These are phyloP conservation scores for Tetradesmus lagerheimii DNA, from an alignment of 139 green algal genomes.

Conservation along the genomic window DNA sequence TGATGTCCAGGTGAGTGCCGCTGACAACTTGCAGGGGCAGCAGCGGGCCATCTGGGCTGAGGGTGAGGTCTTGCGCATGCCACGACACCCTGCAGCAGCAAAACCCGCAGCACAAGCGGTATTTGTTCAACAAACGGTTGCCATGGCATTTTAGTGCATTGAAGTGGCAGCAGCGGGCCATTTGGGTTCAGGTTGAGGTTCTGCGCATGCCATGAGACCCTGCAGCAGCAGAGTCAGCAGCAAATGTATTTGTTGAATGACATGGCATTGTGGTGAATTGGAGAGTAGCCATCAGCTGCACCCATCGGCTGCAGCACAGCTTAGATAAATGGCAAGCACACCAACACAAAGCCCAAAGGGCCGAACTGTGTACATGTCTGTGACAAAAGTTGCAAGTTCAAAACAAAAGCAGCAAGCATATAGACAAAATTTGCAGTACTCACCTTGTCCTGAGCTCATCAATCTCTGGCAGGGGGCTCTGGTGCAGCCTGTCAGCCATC, in stretches of 20 bases:
- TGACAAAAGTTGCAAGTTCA: too few relatives aligned
- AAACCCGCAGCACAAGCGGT: background rate
- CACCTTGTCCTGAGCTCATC: slow-evolving; percentile 44
- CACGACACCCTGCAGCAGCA: slow-evolving; percentile 39
- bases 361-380: too few relatives aligned
- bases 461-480: slow-evolving; percentile 59
- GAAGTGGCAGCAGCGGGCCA: slow-evolving; percentile 20
- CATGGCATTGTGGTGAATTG: too few relatives aligned
- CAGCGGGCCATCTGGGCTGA: background rate
- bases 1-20: slow-evolving; percentile 63
- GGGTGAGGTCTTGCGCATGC: slow-evolving; percentile 4
- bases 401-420: too few relatives aligned
- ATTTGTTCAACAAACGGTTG: too few relatives aligned
- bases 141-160: too few relatives aligned
- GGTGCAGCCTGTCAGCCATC: slow-evolving; percentile 54
- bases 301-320: too few relatives aligned
- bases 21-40: slow-evolving; percentile 49
- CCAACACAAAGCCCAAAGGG: too few relatives aligned
- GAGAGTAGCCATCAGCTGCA: too few relatives aligned
- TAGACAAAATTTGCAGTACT: background rate
- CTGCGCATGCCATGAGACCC: slow-evolving; percentile 36
- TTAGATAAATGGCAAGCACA: too few relatives aligned
- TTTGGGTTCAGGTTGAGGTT: background rate
- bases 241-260: background rate
- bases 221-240: background rate